phyloP scores from a whole-genome alignment of 257 asterid genomes.

The Plectranthus barbatus region DNA sequence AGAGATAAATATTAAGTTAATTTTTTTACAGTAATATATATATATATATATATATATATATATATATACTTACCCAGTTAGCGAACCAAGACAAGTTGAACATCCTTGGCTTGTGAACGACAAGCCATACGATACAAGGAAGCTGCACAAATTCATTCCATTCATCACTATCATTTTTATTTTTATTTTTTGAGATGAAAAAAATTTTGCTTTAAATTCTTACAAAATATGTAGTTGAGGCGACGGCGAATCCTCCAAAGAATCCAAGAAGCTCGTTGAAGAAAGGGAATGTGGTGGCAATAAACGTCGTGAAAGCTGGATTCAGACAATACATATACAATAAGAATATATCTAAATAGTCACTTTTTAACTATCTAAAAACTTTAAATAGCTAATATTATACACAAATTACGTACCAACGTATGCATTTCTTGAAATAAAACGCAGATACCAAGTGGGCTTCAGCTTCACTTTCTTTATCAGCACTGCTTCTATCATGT shows the following conservation, averaged over 20 bases:
- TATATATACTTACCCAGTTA: slow-evolving; percentile 17
- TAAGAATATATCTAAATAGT: too few relatives aligned
- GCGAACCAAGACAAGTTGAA: slow-evolving; percentile 8
- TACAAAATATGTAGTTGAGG: slow-evolving; percentile 31
- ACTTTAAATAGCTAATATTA: too few relatives aligned
- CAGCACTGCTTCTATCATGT: slow-evolving; percentile 36
- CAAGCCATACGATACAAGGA: slow-evolving; percentile 31
- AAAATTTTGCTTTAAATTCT: background rate
- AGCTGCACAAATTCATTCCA: slow-evolving; percentile 10
- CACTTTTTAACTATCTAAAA: too few relatives aligned
- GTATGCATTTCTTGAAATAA: background rate
- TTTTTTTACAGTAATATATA: too few relatives aligned
- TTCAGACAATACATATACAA: too few relatives aligned
- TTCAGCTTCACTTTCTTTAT: slow-evolving; percentile 27
- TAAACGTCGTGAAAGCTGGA: slow-evolving; percentile 25
- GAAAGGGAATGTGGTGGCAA: slow-evolving; percentile 30
- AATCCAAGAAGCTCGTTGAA: slow-evolving; percentile 27
- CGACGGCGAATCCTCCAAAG: slow-evolving; percentile 33
- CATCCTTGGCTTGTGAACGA: slow-evolving; percentile 15
- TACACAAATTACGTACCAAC: too few relatives aligned
- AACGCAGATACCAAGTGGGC: background rate
- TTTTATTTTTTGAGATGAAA: too few relatives aligned
- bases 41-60: too few relatives aligned
- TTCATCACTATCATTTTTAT: too few relatives aligned
- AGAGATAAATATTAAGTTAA: too few relatives aligned